phyloP scores from a whole-genome alignment of 2,329 filamentous ascomycete genomes.

The Epichloe brachyelytri region DNA sequence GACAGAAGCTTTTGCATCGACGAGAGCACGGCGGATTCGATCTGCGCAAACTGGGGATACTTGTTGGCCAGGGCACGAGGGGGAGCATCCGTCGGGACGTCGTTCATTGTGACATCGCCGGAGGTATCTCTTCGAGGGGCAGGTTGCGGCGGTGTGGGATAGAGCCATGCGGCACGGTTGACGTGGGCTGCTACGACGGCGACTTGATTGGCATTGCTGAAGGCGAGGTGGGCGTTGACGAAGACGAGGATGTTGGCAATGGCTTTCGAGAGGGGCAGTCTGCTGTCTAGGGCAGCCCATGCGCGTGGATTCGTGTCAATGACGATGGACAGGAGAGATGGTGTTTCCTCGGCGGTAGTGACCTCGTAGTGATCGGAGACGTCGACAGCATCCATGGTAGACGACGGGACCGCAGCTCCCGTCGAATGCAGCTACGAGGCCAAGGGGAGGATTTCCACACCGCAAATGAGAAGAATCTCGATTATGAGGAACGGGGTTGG shows the following conservation, averaged over 20 bases:
- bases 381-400: slow-evolving; percentile 40
- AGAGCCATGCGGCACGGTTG: slow-evolving; percentile 79
- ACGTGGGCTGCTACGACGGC: slow-evolving; percentile 83
- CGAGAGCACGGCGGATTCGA: slow-evolving; percentile 67
- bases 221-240: slow-evolving; percentile 89
- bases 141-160: slow-evolving; percentile 42
- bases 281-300: slow-evolving; percentile 66
- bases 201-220: slow-evolving; percentile 86
- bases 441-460: slow-evolving; percentile 1
- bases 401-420: slow-evolving; percentile 4
- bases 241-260: slow-evolving; percentile 87
- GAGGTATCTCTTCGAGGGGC: slow-evolving; percentile 18
- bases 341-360: slow-evolving; percentile 41
- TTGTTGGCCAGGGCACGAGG: slow-evolving; percentile 58
- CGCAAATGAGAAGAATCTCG: too few species aligned
- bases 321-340: slow-evolving; percentile 79
- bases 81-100: slow-evolving; percentile 22
- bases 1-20: slow-evolving; percentile 64
- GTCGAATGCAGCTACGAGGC: slow-evolving; percentile 21
- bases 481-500: too few species aligned
- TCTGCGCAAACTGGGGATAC: slow-evolving; percentile 78
- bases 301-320: slow-evolving; percentile 95
- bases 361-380: slow-evolving; percentile 49
- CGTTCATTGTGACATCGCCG: slow-evolving; percentile 46
- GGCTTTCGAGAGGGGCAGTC: slow-evolving; percentile 69